Evolutionary conservation across 805 yeast species (phyloP).

Genomic region (Debaryomyces castellii): DNA sequence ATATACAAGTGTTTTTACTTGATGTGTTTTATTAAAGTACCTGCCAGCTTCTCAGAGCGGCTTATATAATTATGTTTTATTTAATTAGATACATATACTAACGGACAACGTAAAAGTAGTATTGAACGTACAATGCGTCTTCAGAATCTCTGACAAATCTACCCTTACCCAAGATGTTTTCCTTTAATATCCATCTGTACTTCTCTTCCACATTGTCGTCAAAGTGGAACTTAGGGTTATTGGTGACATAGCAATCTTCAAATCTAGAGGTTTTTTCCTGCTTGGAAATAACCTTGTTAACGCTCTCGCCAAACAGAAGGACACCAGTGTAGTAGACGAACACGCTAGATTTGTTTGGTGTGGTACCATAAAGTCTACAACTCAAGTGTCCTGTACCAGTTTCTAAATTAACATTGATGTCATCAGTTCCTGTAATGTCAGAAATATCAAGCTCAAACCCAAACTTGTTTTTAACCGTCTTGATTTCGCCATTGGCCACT

Average conservation of each 20-base stretch:
- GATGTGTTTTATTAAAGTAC: background rate
- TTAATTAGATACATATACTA: background rate
- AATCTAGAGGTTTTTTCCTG: slow-evolving; percentile 30
- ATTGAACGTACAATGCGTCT: slow-evolving; percentile 53
- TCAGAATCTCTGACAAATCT: slow-evolving; percentile 50
- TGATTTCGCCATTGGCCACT: slow-evolving; percentile 27
- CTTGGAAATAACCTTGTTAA: slow-evolving; percentile 32
- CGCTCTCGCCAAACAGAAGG: slow-evolving; percentile 34
- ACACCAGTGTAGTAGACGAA: slow-evolving; percentile 50
- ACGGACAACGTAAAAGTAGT: slow-evolving; percentile 42
- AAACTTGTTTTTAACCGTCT: slow-evolving; percentile 27
- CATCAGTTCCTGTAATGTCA: slow-evolving; percentile 46
- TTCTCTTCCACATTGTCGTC: slow-evolving; percentile 44
- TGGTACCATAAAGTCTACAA: slow-evolving; percentile 49
- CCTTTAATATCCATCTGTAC: slow-evolving; percentile 49
- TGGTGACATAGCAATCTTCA: slow-evolving; percentile 49
- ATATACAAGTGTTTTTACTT: background rate
- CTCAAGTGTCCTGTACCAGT: slow-evolving; percentile 36
- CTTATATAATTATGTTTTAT: background rate
- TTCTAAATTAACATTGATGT: slow-evolving; percentile 36
- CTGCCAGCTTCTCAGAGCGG: background rate
- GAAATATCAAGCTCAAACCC: slow-evolving; percentile 31
- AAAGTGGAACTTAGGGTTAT: slow-evolving; percentile 45
- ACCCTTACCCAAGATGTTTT: slow-evolving; percentile 58
- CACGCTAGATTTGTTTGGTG: slow-evolving; percentile 43